These are phyloP conservation scores for Sphaceloma murrayae DNA, from an alignment of 2,329 filamentous ascomycete species.

Conservation along the genomic window DNA sequence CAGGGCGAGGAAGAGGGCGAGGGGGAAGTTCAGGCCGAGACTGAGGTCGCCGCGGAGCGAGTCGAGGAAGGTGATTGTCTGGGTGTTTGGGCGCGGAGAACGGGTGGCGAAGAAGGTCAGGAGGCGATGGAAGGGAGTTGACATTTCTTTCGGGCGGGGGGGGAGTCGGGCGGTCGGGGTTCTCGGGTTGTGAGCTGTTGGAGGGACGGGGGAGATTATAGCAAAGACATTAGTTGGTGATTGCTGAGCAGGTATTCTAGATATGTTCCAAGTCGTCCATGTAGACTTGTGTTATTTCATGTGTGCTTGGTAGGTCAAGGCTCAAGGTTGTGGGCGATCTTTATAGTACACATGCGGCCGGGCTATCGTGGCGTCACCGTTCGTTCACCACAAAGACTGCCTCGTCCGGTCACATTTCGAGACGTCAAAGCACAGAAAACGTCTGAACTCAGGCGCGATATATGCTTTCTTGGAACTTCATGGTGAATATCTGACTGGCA, in stretches of 20 bases:
- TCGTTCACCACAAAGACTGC: constrained; percentile 1
- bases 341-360: no score
- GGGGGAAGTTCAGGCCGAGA: constrained; percentile 31
- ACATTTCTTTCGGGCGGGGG: no score
- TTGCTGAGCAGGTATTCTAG: no score
- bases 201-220: no score
- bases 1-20: constrained; percentile 27
- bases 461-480: no score
- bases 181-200: no score
- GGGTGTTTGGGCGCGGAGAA: constrained; percentile 23
- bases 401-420: neutral
- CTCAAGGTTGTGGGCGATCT: neutral
- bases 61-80: constrained; percentile 30
- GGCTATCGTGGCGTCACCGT: constrained; percentile 15
- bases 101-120: constrained; percentile 30
- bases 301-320: neutral
- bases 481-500: no score
- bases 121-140: constrained; percentile 28
- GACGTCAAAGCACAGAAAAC: no score
- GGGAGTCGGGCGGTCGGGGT: no score
- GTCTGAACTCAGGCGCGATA: no score
- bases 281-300: neutral
- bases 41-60: constrained; percentile 30
- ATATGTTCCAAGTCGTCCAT: no score
- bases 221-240: no score